These are phyloP conservation scores for Leersia perrieri DNA, from an alignment of 176 grass and related monocot species.

Conservation along the genomic window DNA sequence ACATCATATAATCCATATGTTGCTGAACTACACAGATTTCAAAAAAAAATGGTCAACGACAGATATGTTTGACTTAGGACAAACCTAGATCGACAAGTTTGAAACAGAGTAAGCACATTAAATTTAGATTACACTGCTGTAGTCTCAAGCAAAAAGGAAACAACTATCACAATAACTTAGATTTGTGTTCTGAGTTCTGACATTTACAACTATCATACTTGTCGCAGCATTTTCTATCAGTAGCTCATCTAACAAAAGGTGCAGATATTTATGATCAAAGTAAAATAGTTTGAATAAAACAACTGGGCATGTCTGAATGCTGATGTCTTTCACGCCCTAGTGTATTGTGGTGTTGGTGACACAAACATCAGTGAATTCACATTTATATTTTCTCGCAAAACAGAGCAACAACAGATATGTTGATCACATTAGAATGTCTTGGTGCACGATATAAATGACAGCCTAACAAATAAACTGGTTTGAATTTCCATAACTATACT, in stretches of 20 bases:
- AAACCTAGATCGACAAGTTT: too few relatives aligned
- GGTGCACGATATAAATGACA: background rate
- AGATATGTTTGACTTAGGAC: too few relatives aligned
- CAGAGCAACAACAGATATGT: background rate
- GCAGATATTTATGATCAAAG: background rate
- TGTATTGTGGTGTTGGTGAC: background rate
- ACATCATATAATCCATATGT: too few relatives aligned
- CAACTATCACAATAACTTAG: background rate
- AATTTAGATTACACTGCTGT: background rate
- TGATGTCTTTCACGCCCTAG: background rate
- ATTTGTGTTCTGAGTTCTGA: background rate
- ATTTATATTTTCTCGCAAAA: background rate
- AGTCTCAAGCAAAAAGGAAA: background rate
- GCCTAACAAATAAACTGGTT: background rate
- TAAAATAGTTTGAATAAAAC: background rate
- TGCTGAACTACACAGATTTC: too few relatives aligned
- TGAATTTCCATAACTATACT: background rate
- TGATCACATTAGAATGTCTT: background rate
- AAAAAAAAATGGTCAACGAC: too few relatives aligned
- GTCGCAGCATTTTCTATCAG: background rate
- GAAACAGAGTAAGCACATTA: too few relatives aligned
- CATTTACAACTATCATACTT: background rate
- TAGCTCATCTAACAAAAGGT: background rate
- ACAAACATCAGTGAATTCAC: background rate
- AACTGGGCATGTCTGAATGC: background rate